Conservation (phyloP, 495 filamentous ascomycete genomes). For the Durotheca rogersii region DNA sequence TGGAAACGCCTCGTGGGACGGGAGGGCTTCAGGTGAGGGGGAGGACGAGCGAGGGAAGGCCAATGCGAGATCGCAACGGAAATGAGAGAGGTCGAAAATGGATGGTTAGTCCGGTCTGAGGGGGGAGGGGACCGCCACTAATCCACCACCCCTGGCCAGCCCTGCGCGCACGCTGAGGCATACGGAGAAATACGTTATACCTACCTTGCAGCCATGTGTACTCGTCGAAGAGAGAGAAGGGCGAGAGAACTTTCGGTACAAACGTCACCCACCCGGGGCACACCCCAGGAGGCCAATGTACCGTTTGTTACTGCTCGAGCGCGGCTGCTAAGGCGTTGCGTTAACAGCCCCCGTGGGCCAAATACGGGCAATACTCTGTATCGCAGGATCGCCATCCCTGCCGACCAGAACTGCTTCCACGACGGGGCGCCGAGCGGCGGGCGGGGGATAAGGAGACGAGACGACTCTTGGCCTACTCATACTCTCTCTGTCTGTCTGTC, state of each 20-base stretch:
- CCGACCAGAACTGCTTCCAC: constrained; percentile 7
- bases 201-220: constrained; percentile 24
- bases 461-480: not conserved
- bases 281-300: not conserved
- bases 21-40: not conserved
- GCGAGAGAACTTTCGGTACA: no score
- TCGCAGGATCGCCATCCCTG: constrained; percentile 32
- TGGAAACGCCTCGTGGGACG: no score
- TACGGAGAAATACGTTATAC: no score
- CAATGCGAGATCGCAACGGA: not conserved
- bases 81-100: not conserved
- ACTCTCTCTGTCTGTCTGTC: no score
- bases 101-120: constrained; percentile 12
- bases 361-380: no score
- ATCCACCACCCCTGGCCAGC: constrained; percentile 4
- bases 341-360: constrained; percentile 21
- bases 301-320: no score
- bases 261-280: constrained; percentile 1
- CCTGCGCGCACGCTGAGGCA: constrained; percentile 6
- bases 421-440: constrained; percentile 18
- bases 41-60: not conserved
- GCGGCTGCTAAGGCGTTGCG: no score
- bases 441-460: not conserved
- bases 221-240: no score
- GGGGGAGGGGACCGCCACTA: not conserved